These are phyloP conservation scores for Ascochyta fabae DNA, from an alignment of 2,329 filamentous ascomycete species.

Conservation along the genomic window DNA sequence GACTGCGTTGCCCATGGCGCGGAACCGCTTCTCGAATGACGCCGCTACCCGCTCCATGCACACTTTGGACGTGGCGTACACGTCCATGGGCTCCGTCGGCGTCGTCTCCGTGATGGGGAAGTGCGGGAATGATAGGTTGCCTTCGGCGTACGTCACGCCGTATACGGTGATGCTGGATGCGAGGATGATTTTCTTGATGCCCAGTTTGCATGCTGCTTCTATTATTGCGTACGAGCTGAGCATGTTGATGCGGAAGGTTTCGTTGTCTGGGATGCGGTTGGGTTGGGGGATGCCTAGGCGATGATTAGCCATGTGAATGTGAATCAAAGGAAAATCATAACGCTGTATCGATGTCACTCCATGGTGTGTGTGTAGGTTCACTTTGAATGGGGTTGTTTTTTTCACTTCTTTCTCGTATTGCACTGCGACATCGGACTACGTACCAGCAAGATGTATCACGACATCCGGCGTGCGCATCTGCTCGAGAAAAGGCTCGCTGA, in stretches of 20 bases:
- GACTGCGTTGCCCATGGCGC: conserved; percentile 22
- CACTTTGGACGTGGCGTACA: conserved; percentile 65
- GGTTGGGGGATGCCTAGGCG: conserved; percentile 55
- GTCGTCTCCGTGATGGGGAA: conserved; percentile 66
- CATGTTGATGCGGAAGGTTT: conserved; percentile 57
- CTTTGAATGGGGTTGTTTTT: neutral
- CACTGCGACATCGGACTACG: neutral
- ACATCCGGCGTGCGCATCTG: conserved; percentile 57
- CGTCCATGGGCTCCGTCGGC: conserved; percentile 64
- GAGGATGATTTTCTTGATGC: conserved; percentile 66
- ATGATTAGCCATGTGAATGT: neutral
- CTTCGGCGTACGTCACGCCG: conserved; percentile 64
- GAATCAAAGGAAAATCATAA: neutral
- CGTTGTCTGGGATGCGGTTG: conserved; percentile 66
- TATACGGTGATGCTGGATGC: conserved; percentile 65
- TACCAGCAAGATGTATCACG: conserved; percentile 66
- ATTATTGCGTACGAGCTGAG: conserved; percentile 62
- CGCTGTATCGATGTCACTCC: neutral
- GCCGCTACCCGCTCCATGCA: conserved; percentile 63
- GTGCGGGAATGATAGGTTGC: conserved; percentile 60
- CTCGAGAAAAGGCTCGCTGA: conserved; percentile 51
- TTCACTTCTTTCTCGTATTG: neutral
- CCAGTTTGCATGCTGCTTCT: conserved; percentile 66
- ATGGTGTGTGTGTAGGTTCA: too few relatives aligned
- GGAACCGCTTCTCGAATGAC: conserved; percentile 61